Evolutionary conservation across 2,329 filamentous ascomycete genomes (phyloP), one percentile per base, ranked within the genome.

Genomic region (Alternaria burnsii): DNA sequence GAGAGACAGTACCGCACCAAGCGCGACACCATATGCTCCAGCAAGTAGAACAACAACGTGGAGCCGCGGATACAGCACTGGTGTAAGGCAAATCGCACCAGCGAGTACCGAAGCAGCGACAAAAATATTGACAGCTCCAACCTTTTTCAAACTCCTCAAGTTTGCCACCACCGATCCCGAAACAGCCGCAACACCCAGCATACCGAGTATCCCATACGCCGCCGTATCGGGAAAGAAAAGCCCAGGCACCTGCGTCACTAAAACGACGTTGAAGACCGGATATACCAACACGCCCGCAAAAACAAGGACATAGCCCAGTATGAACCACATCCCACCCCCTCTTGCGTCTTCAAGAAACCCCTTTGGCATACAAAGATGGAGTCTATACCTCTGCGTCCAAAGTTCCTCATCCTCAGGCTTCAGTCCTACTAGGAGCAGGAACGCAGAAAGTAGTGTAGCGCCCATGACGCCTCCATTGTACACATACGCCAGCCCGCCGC

Each of bases 381-480:
- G 18, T 16, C 20, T 22, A 6, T 10, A 32, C 18, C 12, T 14
- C n/a, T 16, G 2, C 4, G 10, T 22, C 44, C 8, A 34, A 1
- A 4, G 4, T 5, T 7, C 24, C 12, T 24, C 46, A 5, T 48
- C 22, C 2, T 3, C 3, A 1, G 46, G 1, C 14, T 36, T 11
- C 14, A 28, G 22, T 9, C 55, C 22, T 11, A 36, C 46, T 7
- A 67, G 57, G 1, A 71, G 48, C 9, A 56, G 7, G 10, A 50
- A 50, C 0, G 68, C 67, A 1, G 55, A 7, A 0, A 63, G 10
- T 0, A 71, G 48, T 0, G 68, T 69, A 2, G n/a, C 43, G 0
- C 30, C 6, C 7, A 57, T 34, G 5, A 74, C 30, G 14, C 18
- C 46, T 9, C 46, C 46, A 22, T 12, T 48, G 12, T 24, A 48